Percentiles rank a stretch among this genome's conserved stretches.
Evolutionary conservation across 108 stramenopile species (phyloP).

Genomic region (Pseudonitzschia multiseries): DNA sequence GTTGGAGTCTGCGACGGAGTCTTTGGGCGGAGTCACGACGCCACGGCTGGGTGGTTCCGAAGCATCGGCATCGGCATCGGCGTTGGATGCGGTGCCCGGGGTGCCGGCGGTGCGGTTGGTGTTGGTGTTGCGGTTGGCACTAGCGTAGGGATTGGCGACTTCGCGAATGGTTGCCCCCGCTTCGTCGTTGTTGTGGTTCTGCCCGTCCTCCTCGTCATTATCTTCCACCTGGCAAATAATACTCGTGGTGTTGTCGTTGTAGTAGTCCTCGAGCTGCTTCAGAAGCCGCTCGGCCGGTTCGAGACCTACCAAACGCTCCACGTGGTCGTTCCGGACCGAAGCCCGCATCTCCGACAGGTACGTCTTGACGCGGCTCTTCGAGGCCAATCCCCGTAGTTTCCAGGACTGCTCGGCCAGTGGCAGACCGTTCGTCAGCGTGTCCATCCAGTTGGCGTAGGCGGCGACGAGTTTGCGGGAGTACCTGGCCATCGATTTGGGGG

Average conservation of each 20-base stretch:
- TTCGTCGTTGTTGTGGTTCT: background rate
- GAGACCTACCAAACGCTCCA: constrained; percentile 56
- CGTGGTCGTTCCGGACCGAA: constrained; percentile 56
- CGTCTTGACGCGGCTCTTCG: constrained; percentile 51
- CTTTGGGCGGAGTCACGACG: background rate
- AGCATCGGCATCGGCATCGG: background rate
- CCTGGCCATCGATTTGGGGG: constrained; percentile 36
- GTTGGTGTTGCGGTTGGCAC: background rate
- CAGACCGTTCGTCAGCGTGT: constrained; percentile 51
- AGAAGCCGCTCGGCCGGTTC: constrained; percentile 55
- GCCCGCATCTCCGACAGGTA: constrained; percentile 61
- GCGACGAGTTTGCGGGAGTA: constrained; percentile 39
- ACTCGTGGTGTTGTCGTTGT: no score
- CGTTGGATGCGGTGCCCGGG: background rate
- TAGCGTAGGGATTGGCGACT: background rate
- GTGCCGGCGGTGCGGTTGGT: background rate
- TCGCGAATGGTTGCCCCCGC: background rate
- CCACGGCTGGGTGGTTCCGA: background rate
- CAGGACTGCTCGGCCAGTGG: constrained; percentile 59
- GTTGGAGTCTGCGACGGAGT: background rate
- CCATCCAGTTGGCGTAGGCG: constrained; percentile 53
- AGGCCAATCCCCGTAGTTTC: constrained; percentile 53
- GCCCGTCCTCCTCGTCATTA: background rate
- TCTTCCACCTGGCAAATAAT: background rate
- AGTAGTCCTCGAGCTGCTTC: constrained; percentile 53